Evolutionary conservation across 2,329 filamentous ascomycete species (phyloP), one percentile per base, ranked within the genome.

Genomic region (Colletotrichum tanaceti): DNA sequence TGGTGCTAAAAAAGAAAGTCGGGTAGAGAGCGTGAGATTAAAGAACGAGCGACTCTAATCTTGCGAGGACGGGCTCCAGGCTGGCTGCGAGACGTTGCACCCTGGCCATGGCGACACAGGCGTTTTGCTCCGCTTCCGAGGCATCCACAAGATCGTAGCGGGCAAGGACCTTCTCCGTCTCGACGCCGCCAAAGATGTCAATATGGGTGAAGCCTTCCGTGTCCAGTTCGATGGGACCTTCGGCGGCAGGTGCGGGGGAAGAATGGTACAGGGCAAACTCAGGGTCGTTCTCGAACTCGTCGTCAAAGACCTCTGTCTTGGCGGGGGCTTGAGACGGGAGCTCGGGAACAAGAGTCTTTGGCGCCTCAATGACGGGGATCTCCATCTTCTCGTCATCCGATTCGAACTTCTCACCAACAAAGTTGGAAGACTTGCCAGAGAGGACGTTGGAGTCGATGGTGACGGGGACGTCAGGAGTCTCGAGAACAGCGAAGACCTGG

Each of bases 401-500:
- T 5, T 79, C 76, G 44, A 83, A 80, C n/a, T 76, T 74, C 74
- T 79, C 80, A 62, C 82, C 83, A 10, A 86, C 81, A 61, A 87
- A 82, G 77, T 84, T 85, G 47, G 85, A 86, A 0, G 85, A 80
- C 85, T 96, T 96, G 74, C 91, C 92, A 5, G 90, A 90, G n/a
- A 96, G 83, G 28, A 86, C 76, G 28, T 87, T 84, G 6, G 87
- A 80, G 75, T 91, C 83, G 72, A 94, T 85, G 28, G 81, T 75
- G 52, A 83, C 79, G 5, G 91, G 90, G 32, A 91, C 83, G 72
- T 90, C 86, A 2, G 91, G 90, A 2, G 92, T 86, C 71, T 92
- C 89, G n/a, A 88, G 79, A 18, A 94, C 88, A 58, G 93, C 87
- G 74, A 92, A 97, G 57, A 92, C 90, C 76, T 90, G 89, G 28